A percentile compares a stretch with the other conserved stretches of the same genome.
These are phyloP conservation scores for Esteya vermicola DNA, from an alignment of 2,329 filamentous ascomycete genomes.

Conservation along the genomic window DNA sequence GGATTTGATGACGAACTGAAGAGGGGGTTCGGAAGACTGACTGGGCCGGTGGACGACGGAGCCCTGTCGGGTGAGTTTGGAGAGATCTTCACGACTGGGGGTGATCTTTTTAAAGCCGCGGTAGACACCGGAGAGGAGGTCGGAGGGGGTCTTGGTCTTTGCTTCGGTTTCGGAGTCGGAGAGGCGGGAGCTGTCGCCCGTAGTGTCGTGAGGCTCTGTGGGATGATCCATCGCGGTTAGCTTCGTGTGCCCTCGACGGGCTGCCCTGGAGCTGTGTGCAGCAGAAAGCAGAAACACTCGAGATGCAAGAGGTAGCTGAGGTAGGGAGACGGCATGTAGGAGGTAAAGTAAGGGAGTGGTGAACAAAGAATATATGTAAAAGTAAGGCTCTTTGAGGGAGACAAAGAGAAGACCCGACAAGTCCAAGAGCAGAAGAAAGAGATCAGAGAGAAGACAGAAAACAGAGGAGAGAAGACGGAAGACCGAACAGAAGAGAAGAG, in stretches of 20 bases:
- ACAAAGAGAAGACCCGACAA: too few relatives aligned
- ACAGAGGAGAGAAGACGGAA: neutral
- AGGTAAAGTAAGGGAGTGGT: too few relatives aligned
- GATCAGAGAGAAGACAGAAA: neutral
- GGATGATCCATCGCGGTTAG: conserved; percentile 20
- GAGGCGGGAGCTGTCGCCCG: conserved; percentile 22
- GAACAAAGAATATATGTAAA: too few relatives aligned
- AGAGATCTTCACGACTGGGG: conserved; percentile 26
- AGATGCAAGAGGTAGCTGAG: neutral
- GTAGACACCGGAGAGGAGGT: conserved; percentile 36
- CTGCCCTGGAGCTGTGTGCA: neutral
- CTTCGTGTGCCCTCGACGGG: conserved; percentile 4
- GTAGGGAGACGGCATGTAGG: too few relatives aligned
- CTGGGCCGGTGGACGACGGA: conserved; percentile 18
- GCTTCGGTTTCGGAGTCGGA: conserved; percentile 29
- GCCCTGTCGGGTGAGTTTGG: conserved; percentile 27
- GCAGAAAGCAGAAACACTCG: neutral
- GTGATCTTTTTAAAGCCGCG: conserved; percentile 35
- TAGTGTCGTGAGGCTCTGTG: conserved; percentile 15
- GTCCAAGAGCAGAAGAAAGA: neutral
- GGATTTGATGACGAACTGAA: conserved; percentile 20
- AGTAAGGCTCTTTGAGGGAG: neutral
- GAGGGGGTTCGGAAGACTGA: conserved; percentile 4
- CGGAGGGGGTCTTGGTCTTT: conserved; percentile 25
- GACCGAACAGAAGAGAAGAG: neutral